Conservation (phyloP, 345 rosid genomes). For the Psidium guajava region DNA sequence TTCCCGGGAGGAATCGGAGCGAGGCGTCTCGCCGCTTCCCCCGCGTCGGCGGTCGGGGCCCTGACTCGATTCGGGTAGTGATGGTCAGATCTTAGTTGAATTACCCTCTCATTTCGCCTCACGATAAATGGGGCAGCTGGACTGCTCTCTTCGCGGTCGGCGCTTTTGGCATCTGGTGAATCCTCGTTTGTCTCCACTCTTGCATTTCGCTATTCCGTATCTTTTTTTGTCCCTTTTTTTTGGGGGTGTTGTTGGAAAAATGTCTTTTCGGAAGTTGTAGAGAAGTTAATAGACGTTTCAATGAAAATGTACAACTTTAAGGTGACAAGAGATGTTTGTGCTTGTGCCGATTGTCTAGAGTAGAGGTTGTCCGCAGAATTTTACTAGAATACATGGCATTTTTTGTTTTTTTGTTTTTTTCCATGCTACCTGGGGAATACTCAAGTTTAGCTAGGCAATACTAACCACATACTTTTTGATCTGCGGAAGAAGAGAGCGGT, state of each 20-base stretch:
- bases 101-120: conserved; percentile 49
- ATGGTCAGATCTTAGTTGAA: conserved; percentile 17
- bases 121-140: conserved; percentile 79
- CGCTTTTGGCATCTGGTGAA: conserved; percentile 75
- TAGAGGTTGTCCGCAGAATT: background rate
- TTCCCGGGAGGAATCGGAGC: background rate
- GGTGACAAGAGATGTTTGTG: background rate
- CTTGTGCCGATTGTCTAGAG: background rate
- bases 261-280: background rate
- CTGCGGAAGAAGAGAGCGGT: background rate
- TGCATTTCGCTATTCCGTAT: background rate
- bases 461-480: background rate
- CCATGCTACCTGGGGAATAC: too few relatives aligned
- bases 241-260: background rate
- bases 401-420: background rate
- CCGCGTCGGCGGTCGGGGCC: too few relatives aligned
- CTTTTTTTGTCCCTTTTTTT: background rate
- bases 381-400: background rate
- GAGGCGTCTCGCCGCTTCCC: background rate
- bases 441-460: background rate
- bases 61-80: background rate
- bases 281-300: background rate
- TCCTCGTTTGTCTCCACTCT: background rate
- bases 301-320: background rate
- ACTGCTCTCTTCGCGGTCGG: conserved; percentile 70